Evolutionary conservation across 1,139 yeast species (phyloP), one percentile per base, ranked within the genome.

Genomic region (Sugiyamaella paludigena): DNA sequence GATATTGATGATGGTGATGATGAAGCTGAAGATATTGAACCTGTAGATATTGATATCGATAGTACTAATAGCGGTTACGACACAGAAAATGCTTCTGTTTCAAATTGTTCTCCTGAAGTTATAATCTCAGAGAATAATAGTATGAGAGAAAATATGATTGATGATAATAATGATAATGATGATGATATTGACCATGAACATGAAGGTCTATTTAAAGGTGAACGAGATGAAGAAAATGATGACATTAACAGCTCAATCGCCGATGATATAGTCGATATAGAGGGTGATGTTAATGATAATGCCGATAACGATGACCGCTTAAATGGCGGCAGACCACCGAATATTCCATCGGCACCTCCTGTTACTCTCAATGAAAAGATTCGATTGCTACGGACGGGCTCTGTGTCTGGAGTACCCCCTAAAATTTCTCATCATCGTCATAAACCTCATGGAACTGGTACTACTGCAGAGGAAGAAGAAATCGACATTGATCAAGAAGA

Each of bases 311-410:
- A 19, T 19, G 24, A 19, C 5, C 24, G 24, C 5, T 19, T 19
- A 19, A 19, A 19, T 19, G 24, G 24, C 5, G 24, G 24, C 5
- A 19, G 24, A 5, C 45, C 45, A 9, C 62, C 64, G 19, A 61
- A 62, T 44, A 51, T 57, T 39, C 62, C 65, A 9, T 50, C 63
- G 4, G 65, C 60, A 4, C 66, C 66, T 8, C 67, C 67, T 1
- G 65, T 64, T 19, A 62, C 67, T 4, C 50, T 64, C 19, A 60
- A 53, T 33, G 67, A 64, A 48, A 64, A 64, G 50, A 64, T 64
- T 48, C 58, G 59, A 16, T 53, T 64, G 34, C 50, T 64, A 35
- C 59, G 64, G 7, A 63, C 66, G 7, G 67, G 67, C 6, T 55
- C 60, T 7, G 62, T 58, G 32, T 35, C 52, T 8, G 57, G 57